A percentile compares a stretch with the other conserved stretches of the same genome.
Evolutionary conservation across 257 asterid genomes (phyloP).

Genomic region (Penstemon davidsonii): DNA sequence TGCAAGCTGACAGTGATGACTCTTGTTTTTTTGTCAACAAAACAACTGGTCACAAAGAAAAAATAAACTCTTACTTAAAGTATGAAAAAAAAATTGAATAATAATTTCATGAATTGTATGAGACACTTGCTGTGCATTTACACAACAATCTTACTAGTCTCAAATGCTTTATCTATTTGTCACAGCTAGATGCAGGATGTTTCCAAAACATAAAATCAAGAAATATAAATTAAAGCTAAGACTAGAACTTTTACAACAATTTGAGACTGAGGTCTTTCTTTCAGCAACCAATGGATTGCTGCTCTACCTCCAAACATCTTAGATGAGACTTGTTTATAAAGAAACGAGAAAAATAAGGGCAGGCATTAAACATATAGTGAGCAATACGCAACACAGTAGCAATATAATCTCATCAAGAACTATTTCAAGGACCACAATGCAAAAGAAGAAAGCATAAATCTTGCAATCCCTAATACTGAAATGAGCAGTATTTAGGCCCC

Average conservation of each 20-base stretch:
- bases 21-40: background rate
- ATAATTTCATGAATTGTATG: constrained; percentile 6
- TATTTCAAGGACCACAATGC: background rate
- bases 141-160: background rate
- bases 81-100: background rate
- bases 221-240: background rate
- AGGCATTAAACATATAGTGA: constrained; percentile 16
- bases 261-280: constrained; percentile 45
- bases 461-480: no score
- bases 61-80: constrained; percentile 24
- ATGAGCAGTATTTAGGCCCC: no score
- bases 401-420: background rate
- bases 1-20: constrained; percentile 3
- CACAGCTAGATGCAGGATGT: background rate
- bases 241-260: constrained; percentile 33
- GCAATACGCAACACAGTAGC: background rate
- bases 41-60: constrained; percentile 5
- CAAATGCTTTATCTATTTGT: background rate
- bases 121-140: background rate
- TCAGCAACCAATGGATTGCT: constrained; percentile 43
- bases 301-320: constrained; percentile 59
- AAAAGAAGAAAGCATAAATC: background rate
- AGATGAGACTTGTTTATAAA: constrained; percentile 33
- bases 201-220: background rate
- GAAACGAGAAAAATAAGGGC: constrained; percentile 3